Percentiles rank a stretch among this genome's conserved stretches.
phyloP scores from a whole-genome alignment of 768 basidiomycete genomes.

The Hemileccinum rubropunctum region DNA sequence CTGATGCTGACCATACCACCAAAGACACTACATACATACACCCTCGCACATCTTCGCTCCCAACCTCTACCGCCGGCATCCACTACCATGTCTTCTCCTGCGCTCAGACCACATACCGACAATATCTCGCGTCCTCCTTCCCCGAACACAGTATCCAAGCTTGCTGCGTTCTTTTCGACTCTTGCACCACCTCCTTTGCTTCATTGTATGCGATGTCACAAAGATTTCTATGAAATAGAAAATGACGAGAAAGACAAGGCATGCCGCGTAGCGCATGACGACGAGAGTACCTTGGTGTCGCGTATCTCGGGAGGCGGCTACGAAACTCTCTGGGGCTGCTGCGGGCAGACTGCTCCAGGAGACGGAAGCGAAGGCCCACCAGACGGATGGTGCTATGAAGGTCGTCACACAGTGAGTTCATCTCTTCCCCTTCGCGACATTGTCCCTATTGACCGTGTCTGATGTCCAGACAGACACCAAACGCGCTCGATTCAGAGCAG shows the following conservation, averaged over 20 bases:
- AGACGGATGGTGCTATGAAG: slow-evolving; percentile 87
- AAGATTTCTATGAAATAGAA: slow-evolving; percentile 65
- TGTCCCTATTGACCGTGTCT: not conserved
- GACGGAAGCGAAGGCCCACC: slow-evolving; percentile 81
- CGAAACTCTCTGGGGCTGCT: slow-evolving; percentile 71
- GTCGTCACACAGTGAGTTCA: slow-evolving; percentile 59
- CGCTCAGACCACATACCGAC: slow-evolving; percentile 11
- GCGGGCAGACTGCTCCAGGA: slow-evolving; percentile 67
- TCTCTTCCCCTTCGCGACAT: not conserved
- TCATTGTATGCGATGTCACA: slow-evolving; percentile 77
- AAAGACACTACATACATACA: slow-evolving; percentile 63
- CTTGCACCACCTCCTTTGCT: slow-evolving; percentile 65
- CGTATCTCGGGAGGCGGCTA: slow-evolving; percentile 44
- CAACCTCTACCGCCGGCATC: not conserved
- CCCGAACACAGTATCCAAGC: slow-evolving; percentile 40
- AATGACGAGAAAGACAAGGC: slow-evolving; percentile 58
- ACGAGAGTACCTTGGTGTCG: slow-evolving; percentile 76
- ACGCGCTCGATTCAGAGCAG: slow-evolving; percentile 76
- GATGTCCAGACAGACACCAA: slow-evolving; percentile 58
- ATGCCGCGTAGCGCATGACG: slow-evolving; percentile 73
- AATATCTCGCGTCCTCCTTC: slow-evolving; percentile 24
- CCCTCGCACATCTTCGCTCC: slow-evolving; percentile 46
- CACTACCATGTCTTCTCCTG: slow-evolving; percentile 8
- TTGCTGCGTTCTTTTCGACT: slow-evolving; percentile 57
- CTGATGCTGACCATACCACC: slow-evolving; percentile 62